These are phyloP conservation scores for Reticulascus tulasneorum DNA, from an alignment of 2,329 filamentous ascomycete species.

Conservation along the genomic window DNA sequence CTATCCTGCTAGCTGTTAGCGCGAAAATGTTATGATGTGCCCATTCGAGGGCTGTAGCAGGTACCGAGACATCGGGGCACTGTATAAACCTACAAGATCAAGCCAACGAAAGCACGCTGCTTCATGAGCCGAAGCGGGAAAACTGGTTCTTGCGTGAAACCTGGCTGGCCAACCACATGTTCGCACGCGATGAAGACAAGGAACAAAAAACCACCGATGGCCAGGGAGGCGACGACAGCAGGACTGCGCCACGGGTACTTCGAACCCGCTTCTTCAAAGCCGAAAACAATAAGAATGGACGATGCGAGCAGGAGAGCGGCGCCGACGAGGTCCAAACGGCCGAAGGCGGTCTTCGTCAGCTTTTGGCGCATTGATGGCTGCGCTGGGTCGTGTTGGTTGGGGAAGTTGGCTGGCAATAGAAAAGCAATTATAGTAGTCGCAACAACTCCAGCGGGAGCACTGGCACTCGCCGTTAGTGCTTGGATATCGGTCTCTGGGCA, in stretches of 20 bases:
- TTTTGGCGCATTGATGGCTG: conserved; percentile 12
- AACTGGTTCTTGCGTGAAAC: conserved; percentile 24
- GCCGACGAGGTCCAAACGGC: conserved; percentile 15
- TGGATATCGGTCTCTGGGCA: not conserved
- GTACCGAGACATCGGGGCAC: conserved; percentile 3
- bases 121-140: conserved; percentile 29
- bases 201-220: conserved; percentile 23
- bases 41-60: conserved; percentile 4
- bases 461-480: conserved; percentile 8
- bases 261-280: conserved; percentile 38
- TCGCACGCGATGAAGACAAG: conserved; percentile 27
- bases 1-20: conserved; percentile 16
- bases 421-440: conserved; percentile 20
- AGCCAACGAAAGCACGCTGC: conserved; percentile 24
- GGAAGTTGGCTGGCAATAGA: conserved; percentile 23
- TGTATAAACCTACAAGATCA: conserved; percentile 26
- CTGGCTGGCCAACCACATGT: conserved; percentile 14
- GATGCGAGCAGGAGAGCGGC: conserved; percentile 31
- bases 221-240: conserved; percentile 27
- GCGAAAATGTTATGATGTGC: not conserved
- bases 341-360: conserved; percentile 12
- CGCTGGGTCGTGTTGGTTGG: conserved; percentile 15
- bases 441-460: conserved; percentile 24
- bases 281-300: conserved; percentile 41
- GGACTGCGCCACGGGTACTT: conserved; percentile 37